phyloP scores from a whole-genome alignment of 257 asterid species.

The Nicotiana paniculata region DNA sequence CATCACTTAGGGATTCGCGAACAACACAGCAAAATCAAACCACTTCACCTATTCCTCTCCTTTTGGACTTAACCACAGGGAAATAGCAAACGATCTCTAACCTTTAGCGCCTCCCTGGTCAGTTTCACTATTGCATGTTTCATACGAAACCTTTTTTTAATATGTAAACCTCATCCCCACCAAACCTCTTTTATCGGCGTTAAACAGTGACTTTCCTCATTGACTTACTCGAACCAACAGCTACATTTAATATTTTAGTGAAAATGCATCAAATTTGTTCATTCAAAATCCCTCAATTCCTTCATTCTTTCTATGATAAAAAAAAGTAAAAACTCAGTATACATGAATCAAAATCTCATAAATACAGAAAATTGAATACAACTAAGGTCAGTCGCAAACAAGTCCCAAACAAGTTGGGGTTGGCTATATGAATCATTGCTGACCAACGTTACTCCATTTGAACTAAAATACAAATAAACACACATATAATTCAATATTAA shows the following conservation, averaged over 20 bases:
- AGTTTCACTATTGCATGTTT: neutral
- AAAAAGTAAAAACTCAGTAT: neutral
- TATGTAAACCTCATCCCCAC: neutral
- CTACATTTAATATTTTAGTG: neutral
- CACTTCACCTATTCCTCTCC: neutral
- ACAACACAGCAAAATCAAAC: neutral
- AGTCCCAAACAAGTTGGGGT: neutral
- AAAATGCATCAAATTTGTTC: no score
- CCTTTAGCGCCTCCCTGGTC: neutral
- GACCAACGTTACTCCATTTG: neutral
- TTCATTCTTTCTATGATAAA: neutral
- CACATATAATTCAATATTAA: neutral
- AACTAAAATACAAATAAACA: neutral
- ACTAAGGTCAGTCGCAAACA: neutral
- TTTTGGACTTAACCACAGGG: neutral
- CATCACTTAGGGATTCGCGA: neutral
- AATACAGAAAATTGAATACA: neutral
- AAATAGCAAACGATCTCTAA: neutral
- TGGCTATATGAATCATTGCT: neutral
- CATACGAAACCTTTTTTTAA: neutral
- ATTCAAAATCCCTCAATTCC: neutral
- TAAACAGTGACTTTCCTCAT: neutral
- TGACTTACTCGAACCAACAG: neutral
- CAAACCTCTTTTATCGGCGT: neutral
- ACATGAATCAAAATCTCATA: neutral